Base-by-base conservation (phyloP, 345 rosid species). In the Populus nigra region DNA sequence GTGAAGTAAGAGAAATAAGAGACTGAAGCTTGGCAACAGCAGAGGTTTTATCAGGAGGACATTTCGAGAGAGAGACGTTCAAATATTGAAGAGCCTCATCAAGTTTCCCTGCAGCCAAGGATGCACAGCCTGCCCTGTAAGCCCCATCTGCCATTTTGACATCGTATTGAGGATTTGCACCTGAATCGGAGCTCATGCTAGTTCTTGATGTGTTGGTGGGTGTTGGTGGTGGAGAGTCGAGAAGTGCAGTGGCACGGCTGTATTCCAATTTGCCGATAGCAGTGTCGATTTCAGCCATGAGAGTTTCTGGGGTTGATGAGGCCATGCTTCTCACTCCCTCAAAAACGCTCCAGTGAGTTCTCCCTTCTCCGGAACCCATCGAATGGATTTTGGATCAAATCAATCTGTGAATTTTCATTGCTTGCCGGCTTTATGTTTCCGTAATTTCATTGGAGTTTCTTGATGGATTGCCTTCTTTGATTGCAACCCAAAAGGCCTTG, bases 1-100 rank as follows among this genome's bases (percentile, higher is more conserved):
- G 80, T 61, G 87, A 83, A 11, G 89, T 78, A 53, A 81, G 80
- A 31, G 87, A 83, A 57, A 87, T 84, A 38, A 83, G 87, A 36
- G 87, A 84, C 82, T 86, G 92, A 77, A 90, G 96, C 85, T 91
- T 91, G 45, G 90, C 84, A 59, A 87, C 88, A 45, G 93, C 93
- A 55, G 92, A 86, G 41, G 76, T 82, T 78, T 82, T 82, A 72
- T 87, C 89, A 3, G 89, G 89, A 1, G 85, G 89, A 67, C 87
- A 87, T 71, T 84, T 87, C 13, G 81, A 66, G 2, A 90, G 89
- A 41, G 92, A 81, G 68, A 86, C 18, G 36, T 87, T 88, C 80
- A 91, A 75, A 7, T 87, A 90, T 6, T 83, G 88, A 66, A 90
- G 89, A 47, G 92, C 96, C 82, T 90, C 93, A 38, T 89, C 91